Evolutionary conservation across 805 yeast species (phyloP), one percentile per base, ranked within the genome.

Genomic region (Grigorovia yakushimaensis): DNA sequence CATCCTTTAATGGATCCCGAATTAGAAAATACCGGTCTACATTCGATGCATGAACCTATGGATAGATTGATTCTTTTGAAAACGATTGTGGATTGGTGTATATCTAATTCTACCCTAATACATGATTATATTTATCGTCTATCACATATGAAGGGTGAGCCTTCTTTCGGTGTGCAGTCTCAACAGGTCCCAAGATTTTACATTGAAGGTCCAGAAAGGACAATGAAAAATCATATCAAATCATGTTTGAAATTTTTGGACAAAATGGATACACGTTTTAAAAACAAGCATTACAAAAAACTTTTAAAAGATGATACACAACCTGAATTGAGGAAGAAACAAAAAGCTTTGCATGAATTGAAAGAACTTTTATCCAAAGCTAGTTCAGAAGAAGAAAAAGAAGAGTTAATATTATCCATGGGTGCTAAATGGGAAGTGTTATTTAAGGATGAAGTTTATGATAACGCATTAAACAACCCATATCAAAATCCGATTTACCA

Each of bases 61-160:
- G 55, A 59, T 38, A 47, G 62, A 39, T 22, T 54, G 7, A 46
- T 55, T 15, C 23, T 56, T 23, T 44, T 59, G 38, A 45, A 54
- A 21, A 35, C 54, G 3, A 37, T 59, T 18, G 44, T 48, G 4
- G 54, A 58, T 35, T 58, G 60, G 59, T 57, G 59, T 47, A 22
- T 49, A 7, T 46, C 55, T 3, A 49, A 59, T 27, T 58, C 63
- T 1, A 41, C 44, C 15, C 45, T 50, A 19, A 47, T 57, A 4
- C 63, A 58, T 46, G 45, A 45, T 19, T 60, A 56, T 46, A 48
- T 59, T 5, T 52, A 52, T 33, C 54, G 54, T 39, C 33, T 59
- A 23, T 46, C 62, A 2, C 61, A 59, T 49, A 44, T 53, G 13
- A 57, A 52, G 37, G 53, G 54, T 36, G 61, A 56, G n/a, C 54